Evolutionary conservation across 2,329 filamentous ascomycete species (phyloP).

Genomic region (Conoideocrella luteorostrata): DNA sequence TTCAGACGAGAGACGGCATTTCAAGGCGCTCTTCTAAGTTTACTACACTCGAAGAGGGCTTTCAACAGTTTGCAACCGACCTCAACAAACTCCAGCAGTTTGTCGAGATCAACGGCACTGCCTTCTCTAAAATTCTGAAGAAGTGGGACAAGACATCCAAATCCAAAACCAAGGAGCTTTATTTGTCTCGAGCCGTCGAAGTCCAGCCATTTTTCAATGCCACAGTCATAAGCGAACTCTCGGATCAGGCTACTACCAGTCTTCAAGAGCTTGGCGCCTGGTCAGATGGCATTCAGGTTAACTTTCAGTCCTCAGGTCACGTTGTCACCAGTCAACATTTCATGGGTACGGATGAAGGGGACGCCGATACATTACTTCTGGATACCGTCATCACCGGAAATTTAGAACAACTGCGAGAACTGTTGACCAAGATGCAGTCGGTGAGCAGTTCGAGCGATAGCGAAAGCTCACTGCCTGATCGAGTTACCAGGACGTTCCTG

Average conservation of each 20-base stretch:
- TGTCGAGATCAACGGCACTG: conserved; percentile 95
- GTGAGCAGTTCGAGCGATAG: conserved; percentile 49
- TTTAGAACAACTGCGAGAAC: conserved; percentile 67
- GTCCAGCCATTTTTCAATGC: conserved; percentile 98
- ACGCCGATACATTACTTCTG: conserved; percentile 80
- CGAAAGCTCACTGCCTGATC: conserved; percentile 56
- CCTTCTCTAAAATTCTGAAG: conserved; percentile 97
- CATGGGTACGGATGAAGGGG: conserved; percentile 74
- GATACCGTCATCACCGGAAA: conserved; percentile 84
- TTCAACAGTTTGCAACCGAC: conserved; percentile 94
- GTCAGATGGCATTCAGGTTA: conserved; percentile 93
- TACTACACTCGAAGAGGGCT: conserved; percentile 90
- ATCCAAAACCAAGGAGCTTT: conserved; percentile 96
- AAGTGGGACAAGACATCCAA: conserved; percentile 99
- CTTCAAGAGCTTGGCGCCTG: conserved; percentile 90
- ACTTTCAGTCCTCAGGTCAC: conserved; percentile 62
- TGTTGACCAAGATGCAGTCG: conserved; percentile 65
- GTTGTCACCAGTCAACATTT: conserved; percentile 60
- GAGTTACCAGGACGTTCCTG: conserved; percentile 84
- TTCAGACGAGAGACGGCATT: conserved; percentile 73
- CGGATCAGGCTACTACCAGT: conserved; percentile 94
- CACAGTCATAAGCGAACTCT: conserved; percentile 91
- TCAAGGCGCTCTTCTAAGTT: conserved; percentile 90
- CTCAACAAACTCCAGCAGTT: conserved; percentile 98
- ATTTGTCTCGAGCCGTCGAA: conserved; percentile 90